Percentiles rank a stretch among this genome's conserved stretches.
These are phyloP conservation scores for Ophiostoma novo-ulmi DNA, from an alignment of 2,329 filamentous ascomycete species.

Conservation along the genomic window DNA sequence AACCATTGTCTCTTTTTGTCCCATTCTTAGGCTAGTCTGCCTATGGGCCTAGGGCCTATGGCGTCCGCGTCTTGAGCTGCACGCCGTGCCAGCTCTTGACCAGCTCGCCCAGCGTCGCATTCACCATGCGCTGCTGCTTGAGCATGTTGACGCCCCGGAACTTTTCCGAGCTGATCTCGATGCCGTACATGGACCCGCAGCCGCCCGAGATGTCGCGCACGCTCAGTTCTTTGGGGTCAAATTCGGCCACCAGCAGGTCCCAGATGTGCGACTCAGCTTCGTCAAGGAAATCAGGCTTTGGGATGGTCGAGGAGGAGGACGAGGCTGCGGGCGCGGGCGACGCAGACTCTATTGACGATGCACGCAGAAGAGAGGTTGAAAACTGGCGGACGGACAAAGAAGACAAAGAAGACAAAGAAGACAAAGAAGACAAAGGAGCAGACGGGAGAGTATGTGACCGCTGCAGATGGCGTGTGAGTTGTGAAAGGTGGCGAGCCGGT, in stretches of 20 bases:
- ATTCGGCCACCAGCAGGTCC: slow-evolving; percentile 47
- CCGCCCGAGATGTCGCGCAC: slow-evolving; percentile 79
- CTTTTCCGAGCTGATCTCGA: slow-evolving; percentile 66
- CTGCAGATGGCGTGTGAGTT: background rate
- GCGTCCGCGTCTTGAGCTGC: slow-evolving; percentile 66
- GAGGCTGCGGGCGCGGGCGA: background rate
- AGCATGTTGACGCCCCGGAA: slow-evolving; percentile 69
- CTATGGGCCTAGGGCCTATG: slow-evolving; percentile 31
- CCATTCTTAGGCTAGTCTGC: too few species aligned
- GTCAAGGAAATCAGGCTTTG: slow-evolving; percentile 49
- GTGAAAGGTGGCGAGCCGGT: slow-evolving; percentile 7
- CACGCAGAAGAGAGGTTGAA: background rate
- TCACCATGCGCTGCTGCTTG: slow-evolving; percentile 79
- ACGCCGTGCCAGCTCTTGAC: slow-evolving; percentile 80
- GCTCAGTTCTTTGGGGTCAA: slow-evolving; percentile 49
- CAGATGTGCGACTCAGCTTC: slow-evolving; percentile 56
- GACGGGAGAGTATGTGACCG: background rate
- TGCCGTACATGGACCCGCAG: slow-evolving; percentile 82
- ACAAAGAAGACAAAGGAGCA: background rate
- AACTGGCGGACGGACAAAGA: background rate
- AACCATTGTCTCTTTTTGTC: background rate
- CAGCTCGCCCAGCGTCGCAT: slow-evolving; percentile 65
- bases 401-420: too few species aligned
- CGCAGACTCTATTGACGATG: background rate
- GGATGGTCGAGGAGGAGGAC: background rate